Conservation (phyloP, 1,284 basidiomycete genomes). For the Porphyrellus sp. region DNA sequence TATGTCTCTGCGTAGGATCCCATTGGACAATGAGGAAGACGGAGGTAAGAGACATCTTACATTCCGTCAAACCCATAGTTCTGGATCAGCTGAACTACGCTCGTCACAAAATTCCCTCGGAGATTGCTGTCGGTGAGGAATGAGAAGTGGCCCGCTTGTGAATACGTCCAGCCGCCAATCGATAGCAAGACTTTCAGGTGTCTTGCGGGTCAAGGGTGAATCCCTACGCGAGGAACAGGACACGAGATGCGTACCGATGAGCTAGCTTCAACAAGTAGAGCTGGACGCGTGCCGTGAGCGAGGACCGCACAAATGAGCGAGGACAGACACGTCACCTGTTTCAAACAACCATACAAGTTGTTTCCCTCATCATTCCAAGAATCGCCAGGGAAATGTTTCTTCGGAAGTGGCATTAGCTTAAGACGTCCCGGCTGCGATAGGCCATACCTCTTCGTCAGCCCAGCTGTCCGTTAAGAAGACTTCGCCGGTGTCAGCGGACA, state of each 20-base stretch:
- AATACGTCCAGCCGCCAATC: conserved; percentile 76
- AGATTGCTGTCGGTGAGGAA: conserved; percentile 54
- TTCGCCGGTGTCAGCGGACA: conserved; percentile 61
- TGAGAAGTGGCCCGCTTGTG: conserved; percentile 61
- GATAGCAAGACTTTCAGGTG: conserved; percentile 78
- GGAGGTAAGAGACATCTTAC: conserved; percentile 39
- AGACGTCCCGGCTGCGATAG: neutral
- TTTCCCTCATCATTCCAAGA: conserved; percentile 63
- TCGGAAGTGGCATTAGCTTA: neutral
- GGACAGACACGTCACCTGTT: conserved; percentile 55
- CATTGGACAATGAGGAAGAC: neutral
- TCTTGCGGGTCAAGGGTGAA: conserved; percentile 35
- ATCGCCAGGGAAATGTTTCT: conserved; percentile 68
- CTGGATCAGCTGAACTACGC: conserved; percentile 72
- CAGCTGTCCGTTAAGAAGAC: conserved; percentile 76
- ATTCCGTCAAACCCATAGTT: conserved; percentile 89
- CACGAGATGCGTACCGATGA: conserved; percentile 15
- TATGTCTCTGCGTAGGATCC: conserved; percentile 48
- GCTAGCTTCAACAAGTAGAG: conserved; percentile 65
- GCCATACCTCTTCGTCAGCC: conserved; percentile 73
- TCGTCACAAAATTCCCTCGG: conserved; percentile 69
- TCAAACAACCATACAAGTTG: conserved; percentile 85
- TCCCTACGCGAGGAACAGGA: neutral
- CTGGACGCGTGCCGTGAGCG: conserved; percentile 25
- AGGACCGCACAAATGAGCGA: neutral